Evolutionary conservation across 75 land plant species (phyloP), one percentile per base, ranked within the genome.

Genomic region (Picea sitchensis): DNA sequence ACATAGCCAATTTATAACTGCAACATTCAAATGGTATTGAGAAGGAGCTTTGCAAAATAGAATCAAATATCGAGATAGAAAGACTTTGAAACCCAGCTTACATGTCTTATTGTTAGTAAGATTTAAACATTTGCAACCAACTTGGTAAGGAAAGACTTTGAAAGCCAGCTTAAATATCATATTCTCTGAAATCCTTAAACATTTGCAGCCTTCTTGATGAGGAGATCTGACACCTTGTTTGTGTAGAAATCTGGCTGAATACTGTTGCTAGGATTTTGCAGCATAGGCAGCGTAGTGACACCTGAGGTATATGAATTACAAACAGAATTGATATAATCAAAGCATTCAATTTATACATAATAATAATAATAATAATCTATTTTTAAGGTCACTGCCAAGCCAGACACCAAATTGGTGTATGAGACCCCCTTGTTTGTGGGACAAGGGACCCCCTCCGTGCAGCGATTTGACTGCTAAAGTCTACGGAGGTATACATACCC

Each of bases 201-300:
- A 77, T 84, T 65, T 41, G 95, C 90, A 78, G 90, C 87, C 64
- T 87, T 94, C 80, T 91, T 90, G 34, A 88, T 80, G 38, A 98
- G 90, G 54, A 98, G 87, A 80, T 98, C 98, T 4, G 99, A 91
- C 8, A 98, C 78, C 80, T 92, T 84, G 83, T 87, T 92, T 72
- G 99, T 88, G 87, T 98, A 98, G 80, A 91, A 93, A 80, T 98
- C 98, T 23, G 99, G 99, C 76, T 93, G 99, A 72, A 98, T 95
- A n/a, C 80, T 59, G 79, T 98, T 98, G 36, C 79, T 79, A 17
- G 95, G 94, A 85, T 88, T 94, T 81, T 93, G 88, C 79, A 98
- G 96, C 83, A 83, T 92, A 62, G 89, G 78, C 82, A 92, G 78
- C 12, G 83, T 79, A 1, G 99, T 98, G 51, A 98, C 99, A 79